These are phyloP conservation scores for Coix lacrymajobi DNA, from an alignment of 176 grass and related monocot genomes.

Conservation along the genomic window DNA sequence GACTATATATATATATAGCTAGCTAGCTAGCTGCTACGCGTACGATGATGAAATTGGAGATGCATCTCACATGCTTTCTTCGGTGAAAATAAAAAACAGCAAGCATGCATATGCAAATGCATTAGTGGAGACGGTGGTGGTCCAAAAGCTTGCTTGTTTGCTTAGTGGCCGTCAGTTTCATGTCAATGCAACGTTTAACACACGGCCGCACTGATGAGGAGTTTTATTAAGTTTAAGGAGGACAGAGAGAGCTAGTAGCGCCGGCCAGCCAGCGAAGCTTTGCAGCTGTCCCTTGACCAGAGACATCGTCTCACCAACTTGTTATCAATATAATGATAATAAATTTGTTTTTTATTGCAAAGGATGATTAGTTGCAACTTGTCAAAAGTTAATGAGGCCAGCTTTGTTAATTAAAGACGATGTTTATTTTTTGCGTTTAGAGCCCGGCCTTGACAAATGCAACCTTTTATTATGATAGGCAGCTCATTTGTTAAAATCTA, in stretches of 20 bases:
- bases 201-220: neutral
- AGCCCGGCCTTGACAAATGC: neutral
- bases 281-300: slow-evolving; percentile 24
- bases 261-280: neutral
- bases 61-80: neutral
- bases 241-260: neutral
- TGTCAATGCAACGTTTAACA: slow-evolving; percentile 26
- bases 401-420: neutral
- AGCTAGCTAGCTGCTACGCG: no score
- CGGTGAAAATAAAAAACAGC: neutral
- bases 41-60: no score
- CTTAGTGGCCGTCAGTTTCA: neutral
- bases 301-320: slow-evolving; percentile 11
- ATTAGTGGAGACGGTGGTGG: neutral
- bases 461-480: neutral
- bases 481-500: neutral
- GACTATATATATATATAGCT: no score
- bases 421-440: neutral
- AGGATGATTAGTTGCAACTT: neutral
- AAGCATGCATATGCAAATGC: neutral
- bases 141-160: neutral
- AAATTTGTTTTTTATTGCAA: neutral
- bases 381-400: neutral
- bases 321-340: neutral
- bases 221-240: neutral